Conservation (phyloP, 768 basidiomycete species). For the Xerocomellus chrysenteron region DNA sequence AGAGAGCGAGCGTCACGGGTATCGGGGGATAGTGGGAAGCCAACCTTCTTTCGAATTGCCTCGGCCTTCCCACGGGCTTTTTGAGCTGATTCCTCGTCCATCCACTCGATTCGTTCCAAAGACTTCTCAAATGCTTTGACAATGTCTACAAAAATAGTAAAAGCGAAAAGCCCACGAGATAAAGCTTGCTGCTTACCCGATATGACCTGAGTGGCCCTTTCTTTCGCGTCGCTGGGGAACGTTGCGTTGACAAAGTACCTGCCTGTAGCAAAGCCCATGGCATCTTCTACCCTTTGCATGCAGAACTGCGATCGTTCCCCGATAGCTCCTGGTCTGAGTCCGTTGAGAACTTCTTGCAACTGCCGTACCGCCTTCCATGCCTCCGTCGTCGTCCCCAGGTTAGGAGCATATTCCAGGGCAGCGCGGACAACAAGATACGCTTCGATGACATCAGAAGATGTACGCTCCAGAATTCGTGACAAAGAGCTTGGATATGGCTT, state of each 20-base stretch:
- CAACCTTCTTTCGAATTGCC: slow-evolving; percentile 73
- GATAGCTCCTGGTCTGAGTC: slow-evolving; percentile 83
- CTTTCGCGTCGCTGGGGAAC: slow-evolving; percentile 75
- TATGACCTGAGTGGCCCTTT: slow-evolving; percentile 82
- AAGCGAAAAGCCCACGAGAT: not conserved
- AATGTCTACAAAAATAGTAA: slow-evolving; percentile 52
- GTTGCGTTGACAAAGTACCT: slow-evolving; percentile 86
- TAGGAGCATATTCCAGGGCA: slow-evolving; percentile 63
- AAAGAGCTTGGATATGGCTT: slow-evolving; percentile 73
- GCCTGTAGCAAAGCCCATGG: slow-evolving; percentile 87
- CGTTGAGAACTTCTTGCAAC: slow-evolving; percentile 70
- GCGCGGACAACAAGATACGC: slow-evolving; percentile 85
- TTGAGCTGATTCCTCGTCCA: slow-evolving; percentile 79
- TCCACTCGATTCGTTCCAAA: slow-evolving; percentile 78
- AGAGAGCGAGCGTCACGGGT: slow-evolving; percentile 70
- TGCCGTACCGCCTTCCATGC: slow-evolving; percentile 74
- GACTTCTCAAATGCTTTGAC: slow-evolving; percentile 81
- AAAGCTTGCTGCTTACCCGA: slow-evolving; percentile 44
- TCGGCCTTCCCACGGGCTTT: slow-evolving; percentile 83
- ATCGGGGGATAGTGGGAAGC: slow-evolving; percentile 87
- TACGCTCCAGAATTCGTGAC: slow-evolving; percentile 63
- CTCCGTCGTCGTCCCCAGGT: slow-evolving; percentile 72
- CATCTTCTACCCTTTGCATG: slow-evolving; percentile 63
- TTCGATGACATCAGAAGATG: slow-evolving; percentile 70
- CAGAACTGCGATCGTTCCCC: slow-evolving; percentile 86